Percentiles rank a stretch among this genome's conserved stretches.
Evolutionary conservation across 306 rosid species (phyloP).

Genomic region (Mimosa bimucronata): DNA sequence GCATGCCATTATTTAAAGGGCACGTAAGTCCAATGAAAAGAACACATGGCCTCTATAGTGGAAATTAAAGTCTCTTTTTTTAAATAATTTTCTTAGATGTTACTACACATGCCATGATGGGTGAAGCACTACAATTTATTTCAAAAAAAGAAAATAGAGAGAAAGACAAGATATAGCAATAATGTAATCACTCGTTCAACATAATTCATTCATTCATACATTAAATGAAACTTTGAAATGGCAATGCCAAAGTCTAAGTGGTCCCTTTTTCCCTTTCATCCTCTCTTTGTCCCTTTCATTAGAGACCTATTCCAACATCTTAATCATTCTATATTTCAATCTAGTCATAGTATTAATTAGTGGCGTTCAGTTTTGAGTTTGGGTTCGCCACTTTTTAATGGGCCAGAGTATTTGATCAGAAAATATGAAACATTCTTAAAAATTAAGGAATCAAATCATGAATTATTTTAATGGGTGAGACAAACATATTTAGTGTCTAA

Average conservation of each 20-base stretch:
- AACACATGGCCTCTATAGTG: not conserved
- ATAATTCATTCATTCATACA: not conserved
- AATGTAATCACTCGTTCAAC: conserved; percentile 4
- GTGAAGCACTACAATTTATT: not conserved
- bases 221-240: not conserved
- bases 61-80: conserved; percentile 10
- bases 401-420: too few species aligned
- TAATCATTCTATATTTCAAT: conserved; percentile 7
- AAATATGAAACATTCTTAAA: too few species aligned
- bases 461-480: too few species aligned
- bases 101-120: conserved; percentile 7
- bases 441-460: too few species aligned
- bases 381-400: too few species aligned
- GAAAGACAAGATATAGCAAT: not conserved
- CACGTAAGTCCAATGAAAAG: not conserved
- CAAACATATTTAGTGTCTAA: too few species aligned
- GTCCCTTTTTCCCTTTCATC: conserved; percentile 29
- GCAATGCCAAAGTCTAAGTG: conserved; percentile 27
- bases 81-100: conserved; percentile 19
- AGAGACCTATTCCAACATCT: conserved; percentile 40
- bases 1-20: not conserved
- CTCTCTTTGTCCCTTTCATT: conserved; percentile 11
- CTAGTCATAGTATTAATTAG: conserved; percentile 32
- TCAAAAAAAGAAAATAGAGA: not conserved
- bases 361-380: not conserved